Evolutionary conservation across 352 stramenopile species (phyloP), one percentile per base, ranked within the genome.

Genomic region (Pythium dissotocum): DNA sequence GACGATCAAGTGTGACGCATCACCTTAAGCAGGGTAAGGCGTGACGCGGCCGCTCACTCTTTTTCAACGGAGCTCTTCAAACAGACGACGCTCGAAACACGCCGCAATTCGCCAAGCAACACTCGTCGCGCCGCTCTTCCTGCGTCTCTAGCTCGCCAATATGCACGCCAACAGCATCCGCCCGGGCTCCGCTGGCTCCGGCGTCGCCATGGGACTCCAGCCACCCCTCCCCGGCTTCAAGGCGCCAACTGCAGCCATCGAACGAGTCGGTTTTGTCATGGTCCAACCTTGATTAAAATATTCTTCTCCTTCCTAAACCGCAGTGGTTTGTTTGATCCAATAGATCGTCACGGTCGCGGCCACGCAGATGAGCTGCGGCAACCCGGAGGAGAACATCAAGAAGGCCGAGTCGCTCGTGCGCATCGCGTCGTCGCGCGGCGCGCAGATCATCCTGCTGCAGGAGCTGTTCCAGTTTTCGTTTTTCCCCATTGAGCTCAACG

Each of bases 401-500:
- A 95, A 95, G 64, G 90, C 90, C 21, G 90, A 97, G 78, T 91
- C 80, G 53, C 79, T 98, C 49, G 83, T 98, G 61, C 88, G 91
- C 59, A 93, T 94, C 48, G 91, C 91, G 52, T 92, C 89, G 35
- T 91, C 84, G 13, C 88, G 89, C 61, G 90, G 89, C 26, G 88
- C 90, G 36, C 86, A 97, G 65, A 85, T 98, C 40, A 93, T 98
- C 66, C 68, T 97, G 58, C 74, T 97, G 46, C 92, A 97, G 72
- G 92, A 98, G 63, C 71, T 98, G 2, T 98, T 98, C 75, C 79
- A 94, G 67, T 93, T 93, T 54, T 89, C 79, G 54, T 98, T 97
- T 72, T 98, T 98, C 70, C 92, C 88, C 52, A 95, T 97, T 60
- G 89, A 98, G 67, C 79, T 97, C 58, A 94, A 93, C 40, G 80